These are phyloP conservation scores for Paraglomus occultum DNA, from an alignment of 192 early-diverging fungal genomes.

Conservation along the genomic window DNA sequence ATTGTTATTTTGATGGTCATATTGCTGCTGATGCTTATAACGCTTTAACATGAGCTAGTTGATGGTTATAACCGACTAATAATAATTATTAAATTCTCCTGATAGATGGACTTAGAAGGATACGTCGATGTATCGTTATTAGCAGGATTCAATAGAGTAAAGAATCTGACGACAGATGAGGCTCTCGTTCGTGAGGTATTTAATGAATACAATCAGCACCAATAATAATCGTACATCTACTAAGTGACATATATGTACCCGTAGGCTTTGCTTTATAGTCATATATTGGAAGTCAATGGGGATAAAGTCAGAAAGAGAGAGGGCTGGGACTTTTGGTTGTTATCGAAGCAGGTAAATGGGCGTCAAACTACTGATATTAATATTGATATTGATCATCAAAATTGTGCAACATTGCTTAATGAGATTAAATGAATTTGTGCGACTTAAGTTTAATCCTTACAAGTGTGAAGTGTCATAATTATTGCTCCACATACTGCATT, in stretches of 20 bases:
- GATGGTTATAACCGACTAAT: too few species aligned
- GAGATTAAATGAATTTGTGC: too few species aligned
- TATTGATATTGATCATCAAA: too few species aligned
- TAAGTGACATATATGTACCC: slow-evolving; percentile 27
- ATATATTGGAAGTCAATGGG: slow-evolving; percentile 60
- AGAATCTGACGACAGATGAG: slow-evolving; percentile 64
- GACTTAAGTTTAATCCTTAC: too few species aligned
- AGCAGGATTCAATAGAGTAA: slow-evolving; percentile 88
- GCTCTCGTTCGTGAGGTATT: slow-evolving; percentile 60
- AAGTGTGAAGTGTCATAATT: too few species aligned
- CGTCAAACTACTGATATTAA: too few species aligned
- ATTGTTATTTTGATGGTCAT: neutral
- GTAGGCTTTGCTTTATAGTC: slow-evolving; percentile 36
- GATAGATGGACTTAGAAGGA: slow-evolving; percentile 87
- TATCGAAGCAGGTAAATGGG: slow-evolving; percentile 57
- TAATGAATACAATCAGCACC: slow-evolving; percentile 17
- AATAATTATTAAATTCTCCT: neutral
- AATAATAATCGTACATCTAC: slow-evolving; percentile 1
- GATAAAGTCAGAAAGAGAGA: slow-evolving; percentile 65
- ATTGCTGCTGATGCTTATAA: neutral
- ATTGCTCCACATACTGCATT: too few species aligned
- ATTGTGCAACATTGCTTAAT: too few species aligned
- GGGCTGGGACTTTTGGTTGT: slow-evolving; percentile 89
- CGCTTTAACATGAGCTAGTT: too few species aligned
- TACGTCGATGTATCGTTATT: slow-evolving; percentile 77